Conservation (phyloP, 352 stramenopile species). For the Achlya hypogyna region DNA sequence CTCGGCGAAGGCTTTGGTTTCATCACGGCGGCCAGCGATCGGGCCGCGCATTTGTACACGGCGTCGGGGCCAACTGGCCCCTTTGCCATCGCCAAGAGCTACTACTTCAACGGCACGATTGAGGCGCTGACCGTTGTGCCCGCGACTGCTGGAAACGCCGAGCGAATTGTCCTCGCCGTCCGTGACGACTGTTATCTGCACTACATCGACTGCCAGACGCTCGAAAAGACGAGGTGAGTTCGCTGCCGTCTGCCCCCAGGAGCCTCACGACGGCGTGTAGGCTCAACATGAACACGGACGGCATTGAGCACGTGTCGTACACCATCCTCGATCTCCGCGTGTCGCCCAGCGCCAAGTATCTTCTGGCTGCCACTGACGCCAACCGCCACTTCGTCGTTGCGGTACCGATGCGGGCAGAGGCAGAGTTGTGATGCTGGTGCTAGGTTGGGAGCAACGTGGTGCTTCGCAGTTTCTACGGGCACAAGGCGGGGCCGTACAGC, state of each 20-base stretch:
- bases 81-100: conserved; percentile 65
- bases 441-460: conserved; percentile 57
- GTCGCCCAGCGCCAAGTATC: conserved; percentile 63
- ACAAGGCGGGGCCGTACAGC: conserved; percentile 76
- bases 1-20: conserved; percentile 43
- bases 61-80: conserved; percentile 23
- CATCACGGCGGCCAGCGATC: conserved; percentile 65
- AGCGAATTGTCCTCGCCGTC: conserved; percentile 54
- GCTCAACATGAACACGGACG: conserved; percentile 81
- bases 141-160: conserved; percentile 12
- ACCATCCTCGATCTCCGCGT: conserved; percentile 77
- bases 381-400: conserved; percentile 72
- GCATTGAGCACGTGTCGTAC: conserved; percentile 80
- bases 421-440: neutral
- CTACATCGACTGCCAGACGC: conserved; percentile 66
- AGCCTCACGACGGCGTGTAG: conserved; percentile 24
- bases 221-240: conserved; percentile 67
- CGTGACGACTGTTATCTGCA: conserved; percentile 80
- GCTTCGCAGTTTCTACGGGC: conserved; percentile 69
- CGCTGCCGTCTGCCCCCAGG: neutral
- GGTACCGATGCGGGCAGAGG: conserved; percentile 24
- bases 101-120: conserved; percentile 79
- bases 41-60: conserved; percentile 59
- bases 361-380: conserved; percentile 72
- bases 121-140: conserved; percentile 56